Percentiles rank a stretch among this genome's conserved stretches.
phyloP scores from a whole-genome alignment of 148 eudicot species.

The Polygonum maritimum region DNA sequence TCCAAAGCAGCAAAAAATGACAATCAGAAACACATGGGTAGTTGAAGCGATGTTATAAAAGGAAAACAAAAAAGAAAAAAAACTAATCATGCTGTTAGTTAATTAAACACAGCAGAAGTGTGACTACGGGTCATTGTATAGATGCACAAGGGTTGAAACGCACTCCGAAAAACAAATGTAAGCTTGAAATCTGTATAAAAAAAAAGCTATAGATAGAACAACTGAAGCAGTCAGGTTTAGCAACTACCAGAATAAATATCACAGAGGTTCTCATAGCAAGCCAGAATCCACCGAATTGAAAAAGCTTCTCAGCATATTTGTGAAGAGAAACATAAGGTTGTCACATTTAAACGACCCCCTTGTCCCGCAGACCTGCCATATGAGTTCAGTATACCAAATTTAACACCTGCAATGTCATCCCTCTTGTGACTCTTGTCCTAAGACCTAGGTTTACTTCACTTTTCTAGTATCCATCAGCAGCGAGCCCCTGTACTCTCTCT shows the following conservation, averaged over 20 bases:
- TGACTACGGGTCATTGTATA: neutral
- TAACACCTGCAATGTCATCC: neutral
- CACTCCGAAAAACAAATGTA: neutral
- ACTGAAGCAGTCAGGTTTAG: neutral
- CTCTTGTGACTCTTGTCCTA: too few species aligned
- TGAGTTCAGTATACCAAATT: neutral
- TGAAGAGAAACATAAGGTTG: neutral
- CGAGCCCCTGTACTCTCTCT: too few species aligned
- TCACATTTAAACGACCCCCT: neutral
- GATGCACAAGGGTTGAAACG: neutral
- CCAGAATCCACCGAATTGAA: neutral
- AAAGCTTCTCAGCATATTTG: neutral
- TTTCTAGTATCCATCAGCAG: neutral
- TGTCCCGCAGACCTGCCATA: neutral
- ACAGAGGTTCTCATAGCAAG: neutral
- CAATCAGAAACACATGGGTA: conserved; percentile 7
- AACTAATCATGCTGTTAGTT: neutral
- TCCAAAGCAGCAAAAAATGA: conserved; percentile 12
- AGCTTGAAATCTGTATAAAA: neutral
- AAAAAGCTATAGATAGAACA: neutral
- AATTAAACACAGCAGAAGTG: neutral
- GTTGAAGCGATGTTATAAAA: neutral
- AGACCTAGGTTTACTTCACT: neutral
- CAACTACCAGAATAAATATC: neutral
- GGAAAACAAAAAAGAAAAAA: neutral